Conservation (phyloP, 352 stramenopile species). For the Phytopythium litorale region DNA sequence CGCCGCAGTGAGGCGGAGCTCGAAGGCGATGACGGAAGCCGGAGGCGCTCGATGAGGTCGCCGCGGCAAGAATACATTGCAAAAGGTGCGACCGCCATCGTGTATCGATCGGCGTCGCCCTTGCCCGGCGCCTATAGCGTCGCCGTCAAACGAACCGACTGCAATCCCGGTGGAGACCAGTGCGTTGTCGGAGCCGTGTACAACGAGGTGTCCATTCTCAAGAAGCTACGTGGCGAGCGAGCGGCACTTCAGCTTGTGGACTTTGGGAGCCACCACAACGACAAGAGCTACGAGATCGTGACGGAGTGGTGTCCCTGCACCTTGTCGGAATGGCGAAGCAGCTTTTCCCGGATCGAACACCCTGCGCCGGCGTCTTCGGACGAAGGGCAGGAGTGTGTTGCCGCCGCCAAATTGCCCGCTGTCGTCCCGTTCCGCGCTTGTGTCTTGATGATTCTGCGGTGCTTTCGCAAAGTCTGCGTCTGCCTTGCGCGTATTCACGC, state of each 20-base stretch:
- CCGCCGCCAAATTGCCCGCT: conserved; percentile 1
- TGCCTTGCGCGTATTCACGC: conserved; percentile 38
- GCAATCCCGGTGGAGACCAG: conserved; percentile 34
- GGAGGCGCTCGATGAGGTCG: background rate
- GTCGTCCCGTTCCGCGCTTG: conserved; percentile 34
- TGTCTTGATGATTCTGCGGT: conserved; percentile 36
- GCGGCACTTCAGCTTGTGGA: conserved; percentile 56
- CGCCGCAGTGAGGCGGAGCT: background rate
- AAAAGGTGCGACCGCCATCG: conserved; percentile 46
- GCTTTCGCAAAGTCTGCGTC: conserved; percentile 33
- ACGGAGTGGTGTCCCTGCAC: conserved; percentile 58
- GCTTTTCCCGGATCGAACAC: conserved; percentile 2
- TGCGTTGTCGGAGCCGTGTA: conserved; percentile 41
- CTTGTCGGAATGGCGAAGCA: conserved; percentile 38
- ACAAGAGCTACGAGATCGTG: conserved; percentile 46
- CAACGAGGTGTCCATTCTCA: conserved; percentile 51
- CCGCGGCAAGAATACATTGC: conserved; percentile 27
- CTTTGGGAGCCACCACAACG: conserved; percentile 39
- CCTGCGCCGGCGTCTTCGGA: too few relatives aligned
- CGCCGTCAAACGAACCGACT: conserved; percentile 53
- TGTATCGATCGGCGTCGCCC: conserved; percentile 27
- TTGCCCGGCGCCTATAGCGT: conserved; percentile 16
- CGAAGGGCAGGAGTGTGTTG: conserved; percentile 3
- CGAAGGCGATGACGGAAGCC: background rate
- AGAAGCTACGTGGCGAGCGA: conserved; percentile 36